Evolutionary conservation across 2,329 filamentous ascomycete species (phyloP).

Genomic region (Ophiostoma angusticollis): DNA sequence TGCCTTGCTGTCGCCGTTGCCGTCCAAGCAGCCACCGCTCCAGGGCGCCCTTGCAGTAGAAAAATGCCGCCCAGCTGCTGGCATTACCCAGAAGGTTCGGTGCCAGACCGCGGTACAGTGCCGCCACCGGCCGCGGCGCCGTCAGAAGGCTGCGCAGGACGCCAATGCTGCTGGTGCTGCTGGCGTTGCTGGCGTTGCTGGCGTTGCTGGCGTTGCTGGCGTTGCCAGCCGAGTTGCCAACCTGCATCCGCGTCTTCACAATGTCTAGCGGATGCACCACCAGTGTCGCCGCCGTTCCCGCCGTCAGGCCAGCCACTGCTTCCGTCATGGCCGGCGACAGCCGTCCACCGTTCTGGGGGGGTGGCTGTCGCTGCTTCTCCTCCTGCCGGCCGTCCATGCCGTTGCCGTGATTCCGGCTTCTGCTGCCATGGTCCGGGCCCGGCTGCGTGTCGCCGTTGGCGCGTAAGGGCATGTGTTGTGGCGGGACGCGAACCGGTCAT

Average conservation of each 20-base stretch:
- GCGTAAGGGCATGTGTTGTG: constrained; percentile 17
- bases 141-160: constrained; percentile 36
- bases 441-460: no score
- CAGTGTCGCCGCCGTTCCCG: constrained; percentile 75
- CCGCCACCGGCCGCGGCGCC: constrained; percentile 45
- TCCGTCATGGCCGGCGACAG: constrained; percentile 71
- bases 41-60: constrained; percentile 55
- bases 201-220: no score
- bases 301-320: constrained; percentile 77
- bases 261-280: constrained; percentile 87
- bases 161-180: no score
- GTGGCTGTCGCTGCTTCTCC: no score
- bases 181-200: no score
- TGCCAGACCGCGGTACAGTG: constrained; percentile 78
- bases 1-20: constrained; percentile 15
- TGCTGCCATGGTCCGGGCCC: no score
- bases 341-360: no score
- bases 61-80: constrained; percentile 83
- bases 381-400: no score
- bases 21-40: constrained; percentile 34
- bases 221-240: no score
- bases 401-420: constrained; percentile 20
- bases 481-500: no score
- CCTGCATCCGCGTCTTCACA: constrained; percentile 91
- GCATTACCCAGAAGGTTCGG: constrained; percentile 89